A percentile compares a stretch with the other conserved stretches of the same genome.
Conservation (phyloP, 208 protist species). For the Leishmania lainsoni region DNA sequence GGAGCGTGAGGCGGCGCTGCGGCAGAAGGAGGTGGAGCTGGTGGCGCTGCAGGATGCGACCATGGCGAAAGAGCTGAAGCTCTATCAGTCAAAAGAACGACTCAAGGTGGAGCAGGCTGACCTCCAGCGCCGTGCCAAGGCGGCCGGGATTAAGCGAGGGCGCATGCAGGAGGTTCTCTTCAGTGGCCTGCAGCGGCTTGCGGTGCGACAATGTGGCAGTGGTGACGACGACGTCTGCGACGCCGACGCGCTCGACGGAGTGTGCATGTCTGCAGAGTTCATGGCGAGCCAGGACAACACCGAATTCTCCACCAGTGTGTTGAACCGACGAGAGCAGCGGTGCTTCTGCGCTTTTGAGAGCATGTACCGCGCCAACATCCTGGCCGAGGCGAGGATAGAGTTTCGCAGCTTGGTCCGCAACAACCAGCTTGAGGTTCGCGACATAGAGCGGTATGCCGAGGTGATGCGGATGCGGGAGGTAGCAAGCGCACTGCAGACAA, state of each 20-base stretch:
- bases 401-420: slow-evolving; percentile 35
- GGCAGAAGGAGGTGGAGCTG: slow-evolving; percentile 29
- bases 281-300: slow-evolving; percentile 7
- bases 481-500: slow-evolving; percentile 26
- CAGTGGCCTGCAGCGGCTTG: slow-evolving; percentile 27
- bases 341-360: slow-evolving; percentile 41
- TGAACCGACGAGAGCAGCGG: slow-evolving; percentile 14
- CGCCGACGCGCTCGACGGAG: slow-evolving; percentile 6
- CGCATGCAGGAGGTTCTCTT: slow-evolving; percentile 24
- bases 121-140: slow-evolving; percentile 26
- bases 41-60: slow-evolving; percentile 28
- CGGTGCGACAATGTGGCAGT: slow-evolving; percentile 24
- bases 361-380: slow-evolving; percentile 42
- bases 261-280: slow-evolving; percentile 30
- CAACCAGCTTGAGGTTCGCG: slow-evolving; percentile 37
- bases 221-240: slow-evolving; percentile 7
- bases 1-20: slow-evolving; percentile 38
- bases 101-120: slow-evolving; percentile 30
- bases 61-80: slow-evolving; percentile 25
- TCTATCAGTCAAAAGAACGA: slow-evolving; percentile 33
- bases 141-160: slow-evolving; percentile 19
- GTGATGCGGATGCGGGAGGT: slow-evolving; percentile 34
- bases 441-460: slow-evolving; percentile 35
- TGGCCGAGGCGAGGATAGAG: slow-evolving; percentile 34
- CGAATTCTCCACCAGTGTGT: slow-evolving; percentile 11